These are phyloP conservation scores for Casuarina glauca DNA, from an alignment of 306 rosid species.

Conservation along the genomic window DNA sequence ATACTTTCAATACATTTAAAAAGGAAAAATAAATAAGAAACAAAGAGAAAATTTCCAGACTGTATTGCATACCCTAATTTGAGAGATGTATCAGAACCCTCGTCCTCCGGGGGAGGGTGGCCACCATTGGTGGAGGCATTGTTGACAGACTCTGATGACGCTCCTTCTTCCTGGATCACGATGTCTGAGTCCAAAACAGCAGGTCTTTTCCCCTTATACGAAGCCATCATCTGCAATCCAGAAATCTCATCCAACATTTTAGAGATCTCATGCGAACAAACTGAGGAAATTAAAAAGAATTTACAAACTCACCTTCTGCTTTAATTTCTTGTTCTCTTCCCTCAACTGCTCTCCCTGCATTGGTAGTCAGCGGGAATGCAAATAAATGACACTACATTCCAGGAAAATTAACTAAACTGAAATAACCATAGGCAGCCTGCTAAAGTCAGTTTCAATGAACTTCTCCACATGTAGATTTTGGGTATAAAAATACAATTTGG, in stretches of 20 bases:
- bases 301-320: conserved; percentile 24
- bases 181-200: conserved; percentile 14
- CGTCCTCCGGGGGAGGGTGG: conserved; percentile 31
- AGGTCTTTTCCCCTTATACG: conserved; percentile 7
- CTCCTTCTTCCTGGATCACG: conserved; percentile 23
- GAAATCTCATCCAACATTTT: not conserved
- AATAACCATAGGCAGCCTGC: too few species aligned
- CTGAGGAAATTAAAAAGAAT: not conserved
- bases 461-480: not conserved
- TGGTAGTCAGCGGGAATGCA: not conserved
- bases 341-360: conserved; percentile 18
- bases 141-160: conserved; percentile 40
- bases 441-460: not conserved
- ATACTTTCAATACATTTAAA: not conserved
- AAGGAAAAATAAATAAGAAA: not conserved
- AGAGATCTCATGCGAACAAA: not conserved
- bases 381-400: not conserved
- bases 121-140: conserved; percentile 28
- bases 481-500: not conserved
- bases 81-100: conserved; percentile 38
- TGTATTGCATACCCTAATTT: conserved; percentile 26
- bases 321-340: conserved; percentile 33
- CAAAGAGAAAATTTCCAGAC: not conserved
- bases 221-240: conserved; percentile 32
- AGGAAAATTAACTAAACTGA: not conserved